Percentiles rank a stretch among this genome's conserved stretches.
Evolutionary conservation across 1,139 yeast species (phyloP).

Genomic region (Diutina siamensis): DNA sequence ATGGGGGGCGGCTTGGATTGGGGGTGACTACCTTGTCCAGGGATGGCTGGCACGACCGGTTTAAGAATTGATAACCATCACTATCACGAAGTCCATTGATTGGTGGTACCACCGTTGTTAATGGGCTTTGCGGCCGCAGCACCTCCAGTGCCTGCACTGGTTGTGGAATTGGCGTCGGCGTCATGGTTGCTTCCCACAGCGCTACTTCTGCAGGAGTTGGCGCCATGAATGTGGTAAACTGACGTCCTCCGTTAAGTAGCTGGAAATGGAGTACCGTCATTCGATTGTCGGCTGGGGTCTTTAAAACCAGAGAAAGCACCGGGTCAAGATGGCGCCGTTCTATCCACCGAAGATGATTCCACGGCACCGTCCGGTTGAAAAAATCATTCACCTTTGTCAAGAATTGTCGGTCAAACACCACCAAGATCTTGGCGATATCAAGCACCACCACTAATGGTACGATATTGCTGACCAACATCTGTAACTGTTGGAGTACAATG

Average conservation of each 20-base stretch:
- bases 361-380: not conserved
- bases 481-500: not conserved
- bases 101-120: not conserved
- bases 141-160: not conserved
- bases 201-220: not conserved
- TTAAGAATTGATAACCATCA: not conserved
- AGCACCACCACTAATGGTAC: not conserved
- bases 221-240: not conserved
- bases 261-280: conserved; percentile 3
- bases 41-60: too few species aligned
- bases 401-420: not conserved
- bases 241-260: not conserved
- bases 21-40: too few species aligned
- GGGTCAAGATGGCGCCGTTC: not conserved
- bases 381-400: not conserved
- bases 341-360: not conserved
- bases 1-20: too few species aligned
- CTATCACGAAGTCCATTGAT: not conserved
- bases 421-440: not conserved
- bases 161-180: not conserved
- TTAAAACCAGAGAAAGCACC: not conserved
- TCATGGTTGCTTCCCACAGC: not conserved
- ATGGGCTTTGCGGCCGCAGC: not conserved
- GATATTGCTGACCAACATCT: not conserved
- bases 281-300: not conserved